These are phyloP conservation scores for Grigorovia transvaalensis DNA, from an alignment of 805 yeast species.

Conservation along the genomic window DNA sequence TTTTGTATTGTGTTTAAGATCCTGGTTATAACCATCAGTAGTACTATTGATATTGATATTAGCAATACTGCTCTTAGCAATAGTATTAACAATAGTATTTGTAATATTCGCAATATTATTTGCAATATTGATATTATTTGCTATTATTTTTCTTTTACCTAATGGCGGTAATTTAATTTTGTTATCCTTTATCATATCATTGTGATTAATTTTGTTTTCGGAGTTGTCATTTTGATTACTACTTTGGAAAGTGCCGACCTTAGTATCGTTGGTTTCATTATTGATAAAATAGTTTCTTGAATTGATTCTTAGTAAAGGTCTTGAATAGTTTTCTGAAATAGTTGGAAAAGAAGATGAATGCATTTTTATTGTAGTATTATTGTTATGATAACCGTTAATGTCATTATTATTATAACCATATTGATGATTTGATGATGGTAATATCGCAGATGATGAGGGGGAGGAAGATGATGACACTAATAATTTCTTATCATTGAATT, in stretches of 20 bases:
- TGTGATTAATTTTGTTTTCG: not conserved
- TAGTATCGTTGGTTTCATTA: not conserved
- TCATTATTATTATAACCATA: not conserved
- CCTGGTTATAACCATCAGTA: not conserved
- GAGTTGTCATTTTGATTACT: too few relatives aligned
- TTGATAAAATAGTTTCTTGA: slow-evolving; percentile 9
- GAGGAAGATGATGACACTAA: slow-evolving; percentile 4
- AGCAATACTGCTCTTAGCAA: not conserved
- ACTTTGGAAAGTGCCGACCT: too few relatives aligned
- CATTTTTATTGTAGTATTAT: slow-evolving; percentile 11
- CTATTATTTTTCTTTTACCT: not conserved
- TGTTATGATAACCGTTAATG: not conserved
- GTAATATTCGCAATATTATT: not conserved
- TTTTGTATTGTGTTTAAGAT: not conserved
- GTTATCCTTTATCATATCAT: not conserved
- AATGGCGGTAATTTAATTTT: not conserved
- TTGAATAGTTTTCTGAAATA: slow-evolving; percentile 5
- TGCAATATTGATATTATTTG: not conserved
- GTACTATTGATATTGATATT: not conserved
- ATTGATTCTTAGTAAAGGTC: slow-evolving; percentile 22
- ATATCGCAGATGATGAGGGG: not conserved
- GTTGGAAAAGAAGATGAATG: slow-evolving; percentile 21
- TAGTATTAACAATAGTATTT: not conserved
- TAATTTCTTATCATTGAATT: slow-evolving; percentile 12
- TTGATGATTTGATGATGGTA: not conserved